Evolutionary conservation across 2,329 filamentous ascomycete species (phyloP).

Genomic region (Exserohilum turcica): DNA sequence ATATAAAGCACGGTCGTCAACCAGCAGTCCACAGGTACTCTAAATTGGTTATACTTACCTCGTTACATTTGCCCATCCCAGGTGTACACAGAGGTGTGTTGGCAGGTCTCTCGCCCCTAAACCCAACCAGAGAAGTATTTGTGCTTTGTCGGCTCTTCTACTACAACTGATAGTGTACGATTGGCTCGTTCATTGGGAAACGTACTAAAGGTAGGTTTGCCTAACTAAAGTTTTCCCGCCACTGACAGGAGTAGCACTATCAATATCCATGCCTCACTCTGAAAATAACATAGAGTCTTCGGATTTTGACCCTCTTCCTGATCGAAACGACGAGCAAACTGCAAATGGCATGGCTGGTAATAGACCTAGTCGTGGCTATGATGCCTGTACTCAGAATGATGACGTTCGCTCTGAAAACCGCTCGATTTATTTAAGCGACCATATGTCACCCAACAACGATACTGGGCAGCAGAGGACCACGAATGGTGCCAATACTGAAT

Average conservation of each 20-base stretch:
- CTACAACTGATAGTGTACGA: neutral
- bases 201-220: neutral
- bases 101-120: neutral
- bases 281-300: neutral
- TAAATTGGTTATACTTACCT: neutral
- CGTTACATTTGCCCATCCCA: neutral
- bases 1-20: neutral
- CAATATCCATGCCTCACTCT: slow-evolving; percentile 1
- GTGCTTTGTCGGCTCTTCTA: neutral
- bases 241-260: neutral
- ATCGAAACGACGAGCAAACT: neutral
- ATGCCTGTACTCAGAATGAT: slow-evolving; percentile 2
- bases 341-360: neutral
- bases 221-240: neutral
- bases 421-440: slow-evolving; percentile 1
- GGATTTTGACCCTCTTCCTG: neutral
- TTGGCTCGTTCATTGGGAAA: neutral
- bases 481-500: slow-evolving; percentile 1
- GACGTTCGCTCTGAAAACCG: neutral
- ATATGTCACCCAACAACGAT: slow-evolving; percentile 2
- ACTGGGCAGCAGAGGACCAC: neutral
- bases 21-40: neutral
- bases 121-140: neutral
- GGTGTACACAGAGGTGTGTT: neutral
- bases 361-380: neutral